phyloP scores from a whole-genome alignment of 768 basidiomycete genomes.

The Lactifluus piperatus region DNA sequence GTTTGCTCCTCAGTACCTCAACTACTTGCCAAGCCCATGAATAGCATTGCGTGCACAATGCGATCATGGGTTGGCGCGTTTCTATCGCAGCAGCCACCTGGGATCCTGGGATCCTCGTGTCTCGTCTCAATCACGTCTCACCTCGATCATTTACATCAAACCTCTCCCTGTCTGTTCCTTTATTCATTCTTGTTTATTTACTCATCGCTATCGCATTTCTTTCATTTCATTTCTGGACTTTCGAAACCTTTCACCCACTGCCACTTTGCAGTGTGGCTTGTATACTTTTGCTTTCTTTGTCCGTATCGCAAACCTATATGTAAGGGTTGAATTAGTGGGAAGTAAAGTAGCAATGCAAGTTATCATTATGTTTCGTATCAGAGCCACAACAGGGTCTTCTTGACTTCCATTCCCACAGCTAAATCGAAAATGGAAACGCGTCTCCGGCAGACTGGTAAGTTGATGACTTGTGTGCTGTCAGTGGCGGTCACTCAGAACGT shows the following conservation, averaged over 20 bases:
- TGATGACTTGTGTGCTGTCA: not conserved
- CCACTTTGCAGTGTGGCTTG: slow-evolving; percentile 5
- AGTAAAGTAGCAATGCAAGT: slow-evolving; percentile 13
- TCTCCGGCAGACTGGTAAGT: slow-evolving; percentile 12
- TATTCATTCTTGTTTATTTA: slow-evolving; percentile 3
- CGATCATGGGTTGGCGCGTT: not conserved
- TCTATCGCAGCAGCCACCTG: slow-evolving; percentile 4
- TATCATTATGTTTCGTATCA: slow-evolving; percentile 18
- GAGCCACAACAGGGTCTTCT: not conserved
- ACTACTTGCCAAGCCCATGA: slow-evolving; percentile 11
- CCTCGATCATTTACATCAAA: slow-evolving; percentile 6
- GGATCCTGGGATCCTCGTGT: slow-evolving; percentile 3
- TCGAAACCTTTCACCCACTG: not conserved
- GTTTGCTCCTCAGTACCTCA: slow-evolving; percentile 2
- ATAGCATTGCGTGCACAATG: not conserved
- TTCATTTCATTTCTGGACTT: too few relatives aligned
- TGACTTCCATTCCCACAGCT: not conserved
- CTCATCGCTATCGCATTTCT: slow-evolving; percentile 3
- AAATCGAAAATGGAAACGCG: slow-evolving; percentile 14
- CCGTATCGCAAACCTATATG: slow-evolving; percentile 13
- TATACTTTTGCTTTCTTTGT: slow-evolving; percentile 11
- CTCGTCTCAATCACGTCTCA: slow-evolving; percentile 8
- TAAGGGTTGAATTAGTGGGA: slow-evolving; percentile 12
- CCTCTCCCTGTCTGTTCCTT: not conserved
- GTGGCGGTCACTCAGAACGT: slow-evolving; percentile 3